These are phyloP conservation scores for Globomyces pollinis-pini DNA, from an alignment of 192 early-diverging fungal genomes.

Conservation along the genomic window DNA sequence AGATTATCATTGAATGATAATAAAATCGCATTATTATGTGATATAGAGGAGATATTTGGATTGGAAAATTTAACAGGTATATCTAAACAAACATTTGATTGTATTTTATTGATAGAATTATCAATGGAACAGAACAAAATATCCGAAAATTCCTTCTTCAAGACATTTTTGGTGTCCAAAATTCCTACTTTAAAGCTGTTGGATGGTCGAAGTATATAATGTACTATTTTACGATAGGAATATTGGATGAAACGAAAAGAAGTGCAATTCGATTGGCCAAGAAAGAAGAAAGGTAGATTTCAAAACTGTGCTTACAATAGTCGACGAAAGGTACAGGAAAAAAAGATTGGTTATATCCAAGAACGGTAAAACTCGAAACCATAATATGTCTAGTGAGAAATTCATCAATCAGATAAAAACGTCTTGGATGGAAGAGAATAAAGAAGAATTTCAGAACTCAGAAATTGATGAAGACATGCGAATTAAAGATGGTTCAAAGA, in stretches of 20 bases:
- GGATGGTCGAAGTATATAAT: constrained; percentile 35
- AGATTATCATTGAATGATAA: constrained; percentile 25
- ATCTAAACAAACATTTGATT: too few species aligned
- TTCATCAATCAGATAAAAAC: constrained; percentile 1
- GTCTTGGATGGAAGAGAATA: background rate
- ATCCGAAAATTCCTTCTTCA: constrained; percentile 19
- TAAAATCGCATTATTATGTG: constrained; percentile 25
- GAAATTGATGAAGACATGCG: too few species aligned
- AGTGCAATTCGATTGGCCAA: constrained; percentile 30
- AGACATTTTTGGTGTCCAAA: constrained; percentile 29
- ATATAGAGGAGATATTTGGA: constrained; percentile 21
- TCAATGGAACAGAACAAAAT: constrained; percentile 29
- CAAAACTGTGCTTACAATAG: too few species aligned
- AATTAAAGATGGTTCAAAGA: too few species aligned
- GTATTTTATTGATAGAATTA: constrained; percentile 28
- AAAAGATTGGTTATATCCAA: constrained; percentile 8
- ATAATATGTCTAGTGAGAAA: constrained; percentile 4
- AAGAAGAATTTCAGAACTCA: too few species aligned
- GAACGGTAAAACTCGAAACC: too few species aligned
- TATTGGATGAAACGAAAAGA: constrained; percentile 42
- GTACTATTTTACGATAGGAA: too few species aligned
- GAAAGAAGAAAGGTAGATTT: constrained; percentile 30
- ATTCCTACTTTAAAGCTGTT: constrained; percentile 30
- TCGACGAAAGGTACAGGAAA: constrained; percentile 28
- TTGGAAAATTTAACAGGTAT: constrained; percentile 1